Percentiles rank a stretch among this genome's conserved stretches.
phyloP scores from a whole-genome alignment of 352 stramenopile genomes.

The Phytophthora niederhauseri region DNA sequence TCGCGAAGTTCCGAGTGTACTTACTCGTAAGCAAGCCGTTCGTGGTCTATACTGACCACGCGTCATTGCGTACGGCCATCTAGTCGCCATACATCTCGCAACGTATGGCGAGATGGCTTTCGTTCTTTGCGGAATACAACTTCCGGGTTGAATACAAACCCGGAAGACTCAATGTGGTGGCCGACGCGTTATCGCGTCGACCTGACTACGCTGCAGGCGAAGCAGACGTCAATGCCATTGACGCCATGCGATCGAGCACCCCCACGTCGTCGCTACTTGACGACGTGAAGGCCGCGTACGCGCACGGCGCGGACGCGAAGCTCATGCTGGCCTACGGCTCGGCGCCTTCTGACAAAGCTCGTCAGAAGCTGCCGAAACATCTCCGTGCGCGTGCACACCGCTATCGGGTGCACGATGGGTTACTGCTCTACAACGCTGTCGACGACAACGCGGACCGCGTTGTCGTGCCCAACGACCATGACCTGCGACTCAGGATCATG shows the following conservation, averaged over 20 bases:
- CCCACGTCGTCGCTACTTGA: too few relatives aligned
- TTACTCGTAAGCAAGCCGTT: too few relatives aligned
- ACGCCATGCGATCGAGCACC: too few relatives aligned
- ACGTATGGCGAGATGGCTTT: too few relatives aligned
- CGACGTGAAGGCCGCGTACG: too few relatives aligned
- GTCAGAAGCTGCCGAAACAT: constrained; percentile 6
- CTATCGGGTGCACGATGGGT: background rate
- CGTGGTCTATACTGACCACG: too few relatives aligned
- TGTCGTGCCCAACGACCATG: constrained; percentile 6
- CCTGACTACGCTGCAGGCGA: background rate
- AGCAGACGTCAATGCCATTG: too few relatives aligned
- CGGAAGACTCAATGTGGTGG: background rate
- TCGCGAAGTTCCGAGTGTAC: too few relatives aligned
- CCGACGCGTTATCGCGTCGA: background rate
- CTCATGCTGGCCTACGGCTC: too few relatives aligned
- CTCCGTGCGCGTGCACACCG: background rate
- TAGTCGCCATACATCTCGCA: too few relatives aligned
- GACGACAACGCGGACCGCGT: constrained; percentile 15
- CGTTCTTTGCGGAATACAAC: background rate
- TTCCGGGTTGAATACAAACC: background rate
- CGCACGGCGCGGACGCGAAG: too few relatives aligned
- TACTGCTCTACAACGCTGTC: constrained; percentile 10
- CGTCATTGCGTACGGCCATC: too few relatives aligned
- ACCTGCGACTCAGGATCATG: constrained; percentile 16
- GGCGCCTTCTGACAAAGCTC: background rate